These are phyloP conservation scores for Balakata baccata DNA, from an alignment of 345 rosid species.

Conservation along the genomic window DNA sequence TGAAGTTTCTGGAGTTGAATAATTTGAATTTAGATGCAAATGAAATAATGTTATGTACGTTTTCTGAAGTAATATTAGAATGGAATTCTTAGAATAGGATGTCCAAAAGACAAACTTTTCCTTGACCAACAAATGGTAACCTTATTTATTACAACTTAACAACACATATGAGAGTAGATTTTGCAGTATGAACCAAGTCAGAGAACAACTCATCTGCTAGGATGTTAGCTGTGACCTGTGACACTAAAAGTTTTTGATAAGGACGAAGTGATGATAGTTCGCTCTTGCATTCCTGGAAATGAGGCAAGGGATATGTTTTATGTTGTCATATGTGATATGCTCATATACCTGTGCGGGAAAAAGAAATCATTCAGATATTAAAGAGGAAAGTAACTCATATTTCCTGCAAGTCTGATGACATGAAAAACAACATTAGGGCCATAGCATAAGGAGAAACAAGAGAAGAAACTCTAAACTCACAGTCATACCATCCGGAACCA, in stretches of 20 bases:
- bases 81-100: background rate
- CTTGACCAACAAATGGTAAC: background rate
- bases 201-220: background rate
- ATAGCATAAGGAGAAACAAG: background rate
- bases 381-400: background rate
- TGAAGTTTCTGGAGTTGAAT: background rate
- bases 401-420: background rate
- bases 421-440: background rate
- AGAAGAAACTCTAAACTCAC: background rate
- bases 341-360: slow-evolving; percentile 41
- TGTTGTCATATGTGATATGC: slow-evolving; percentile 43
- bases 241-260: slow-evolving; percentile 55
- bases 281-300: slow-evolving; percentile 55
- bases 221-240: slow-evolving; percentile 39
- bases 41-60: background rate
- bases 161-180: background rate
- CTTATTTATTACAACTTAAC: background rate
- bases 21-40: background rate
- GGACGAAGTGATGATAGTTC: slow-evolving; percentile 58
- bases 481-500: background rate
- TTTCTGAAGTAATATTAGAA: background rate
- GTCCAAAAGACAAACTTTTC: background rate
- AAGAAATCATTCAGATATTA: slow-evolving; percentile 2
- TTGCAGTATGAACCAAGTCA: background rate
- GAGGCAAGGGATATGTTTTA: slow-evolving; percentile 47